Percentiles rank a stretch among this genome's conserved stretches.
These are phyloP conservation scores for Posidonia australis DNA, from an alignment of 106 monocot species.

Conservation along the genomic window DNA sequence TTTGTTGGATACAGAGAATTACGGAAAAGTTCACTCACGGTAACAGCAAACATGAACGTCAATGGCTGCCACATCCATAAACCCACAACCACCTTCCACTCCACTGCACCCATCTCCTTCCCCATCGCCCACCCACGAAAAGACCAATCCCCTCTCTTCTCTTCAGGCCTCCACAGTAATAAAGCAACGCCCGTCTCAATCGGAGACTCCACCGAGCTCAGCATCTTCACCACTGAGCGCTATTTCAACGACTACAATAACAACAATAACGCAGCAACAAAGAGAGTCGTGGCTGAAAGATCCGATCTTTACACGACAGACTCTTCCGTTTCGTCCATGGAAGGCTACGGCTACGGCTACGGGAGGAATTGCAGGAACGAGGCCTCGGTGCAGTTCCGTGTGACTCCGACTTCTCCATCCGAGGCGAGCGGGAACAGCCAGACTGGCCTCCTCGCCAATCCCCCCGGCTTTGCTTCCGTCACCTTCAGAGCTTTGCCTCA, in stretches of 20 bases:
- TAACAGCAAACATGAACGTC: too few species aligned
- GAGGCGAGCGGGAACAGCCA: conserved; percentile 77
- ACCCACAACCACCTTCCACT: not conserved
- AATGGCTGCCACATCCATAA: not conserved
- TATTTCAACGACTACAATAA: conserved; percentile 38
- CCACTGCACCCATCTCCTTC: conserved; percentile 11
- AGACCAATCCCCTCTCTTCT: not conserved
- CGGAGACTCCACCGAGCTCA: conserved; percentile 35
- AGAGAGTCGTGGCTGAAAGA: not conserved
- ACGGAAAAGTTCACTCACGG: too few species aligned
- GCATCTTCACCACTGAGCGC: conserved; percentile 60
- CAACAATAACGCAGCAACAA: not conserved
- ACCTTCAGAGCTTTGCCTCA: not conserved
- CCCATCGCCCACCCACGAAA: not conserved
- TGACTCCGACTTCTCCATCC: conserved; percentile 35
- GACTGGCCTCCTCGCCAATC: conserved; percentile 35
- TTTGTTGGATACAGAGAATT: too few species aligned
- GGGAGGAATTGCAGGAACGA: not conserved
- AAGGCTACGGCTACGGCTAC: not conserved
- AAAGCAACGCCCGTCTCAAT: not conserved
- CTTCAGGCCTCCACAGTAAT: not conserved
- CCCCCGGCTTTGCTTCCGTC: conserved; percentile 13
- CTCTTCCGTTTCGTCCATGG: conserved; percentile 6
- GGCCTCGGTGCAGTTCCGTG: conserved; percentile 13
- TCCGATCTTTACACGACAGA: not conserved